Evolutionary conservation across 225 moss, liverwort and hornwort species (phyloP), one percentile per base, ranked within the genome.

Genomic region (Bryum argenteum): DNA sequence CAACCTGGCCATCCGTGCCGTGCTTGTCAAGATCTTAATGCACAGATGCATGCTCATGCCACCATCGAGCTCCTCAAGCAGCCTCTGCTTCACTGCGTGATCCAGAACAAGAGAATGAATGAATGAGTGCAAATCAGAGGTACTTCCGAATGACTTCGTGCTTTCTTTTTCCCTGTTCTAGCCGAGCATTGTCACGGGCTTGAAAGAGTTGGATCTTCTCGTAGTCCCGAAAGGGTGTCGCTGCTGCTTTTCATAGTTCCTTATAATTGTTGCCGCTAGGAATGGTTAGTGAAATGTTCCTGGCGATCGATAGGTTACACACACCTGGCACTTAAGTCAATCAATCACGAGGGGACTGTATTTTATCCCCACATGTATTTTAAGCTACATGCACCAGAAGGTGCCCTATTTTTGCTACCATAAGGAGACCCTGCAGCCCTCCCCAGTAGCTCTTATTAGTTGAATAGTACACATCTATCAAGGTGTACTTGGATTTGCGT

Each of bases 371-470:
- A 26, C 63, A 13, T 74, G 79, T 82, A 77, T 54, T 85, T 70
- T 68, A 67, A 58, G 41, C 67, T 61, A 71, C 69, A 22, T 65
- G 57, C 48, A 58, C 77, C 69, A 39, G 69, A 58, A 52, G 81
- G 77, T 73, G 63, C 56, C 52, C 70, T 66, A 73, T 79, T 82
- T 85, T 85, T 82, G 82, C 79, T 82, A 74, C 76, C 73, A 61
- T 23, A 61, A 58, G 70, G 71, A 77, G 66, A 47, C 52, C n/a
- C 26, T 64, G 76, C 17, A 48, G 48, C 75, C 72, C 78, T 78
- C 77, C n/a, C n/a, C 73, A 43, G 76, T 76, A 79, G 79, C 81
- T 71, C 17, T 48, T 15, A 48, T 58, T 70, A 53, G 42, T 75
- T 40, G 55, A 54, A 42, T 65, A 69, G 69, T 65, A 53, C 70